These are phyloP conservation scores for Jimgerdemannia flammicorona DNA, from an alignment of 192 early-diverging fungal species.

Conservation along the genomic window DNA sequence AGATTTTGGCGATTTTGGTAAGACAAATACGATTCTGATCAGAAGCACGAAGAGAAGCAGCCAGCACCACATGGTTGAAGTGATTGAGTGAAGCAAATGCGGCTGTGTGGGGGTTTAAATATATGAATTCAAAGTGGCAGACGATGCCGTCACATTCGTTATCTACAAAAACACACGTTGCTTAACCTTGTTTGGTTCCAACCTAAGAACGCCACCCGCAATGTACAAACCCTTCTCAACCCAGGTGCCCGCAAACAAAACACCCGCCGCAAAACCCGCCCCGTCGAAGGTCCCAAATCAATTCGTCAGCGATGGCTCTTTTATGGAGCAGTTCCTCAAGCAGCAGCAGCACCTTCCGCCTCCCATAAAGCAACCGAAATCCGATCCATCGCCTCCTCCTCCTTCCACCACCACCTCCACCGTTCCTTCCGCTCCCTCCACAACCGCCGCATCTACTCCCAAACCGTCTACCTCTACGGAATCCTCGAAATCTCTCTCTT, in stretches of 20 bases:
- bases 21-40: background rate
- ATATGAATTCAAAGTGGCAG: no score
- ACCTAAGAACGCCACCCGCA: background rate
- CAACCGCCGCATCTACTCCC: background rate
- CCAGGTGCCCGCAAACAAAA: background rate
- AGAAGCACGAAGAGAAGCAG: background rate
- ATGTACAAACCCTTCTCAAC: background rate
- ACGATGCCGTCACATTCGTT: no score
- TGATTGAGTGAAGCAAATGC: no score
- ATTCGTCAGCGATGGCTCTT: background rate
- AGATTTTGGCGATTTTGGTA: background rate
- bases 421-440: background rate
- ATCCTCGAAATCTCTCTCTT: background rate
- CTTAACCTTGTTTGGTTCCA: no score
- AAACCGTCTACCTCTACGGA: background rate
- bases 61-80: background rate
- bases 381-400: no score
- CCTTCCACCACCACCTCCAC: no score
- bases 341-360: background rate
- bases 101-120: no score
- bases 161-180: no score
- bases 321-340: background rate
- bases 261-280: no score
- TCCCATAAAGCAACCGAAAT: no score
- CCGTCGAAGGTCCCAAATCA: background rate